These are phyloP conservation scores for Schizochytrium sp. DNA, from an alignment of 108 stramenopile genomes.

Conservation along the genomic window DNA sequence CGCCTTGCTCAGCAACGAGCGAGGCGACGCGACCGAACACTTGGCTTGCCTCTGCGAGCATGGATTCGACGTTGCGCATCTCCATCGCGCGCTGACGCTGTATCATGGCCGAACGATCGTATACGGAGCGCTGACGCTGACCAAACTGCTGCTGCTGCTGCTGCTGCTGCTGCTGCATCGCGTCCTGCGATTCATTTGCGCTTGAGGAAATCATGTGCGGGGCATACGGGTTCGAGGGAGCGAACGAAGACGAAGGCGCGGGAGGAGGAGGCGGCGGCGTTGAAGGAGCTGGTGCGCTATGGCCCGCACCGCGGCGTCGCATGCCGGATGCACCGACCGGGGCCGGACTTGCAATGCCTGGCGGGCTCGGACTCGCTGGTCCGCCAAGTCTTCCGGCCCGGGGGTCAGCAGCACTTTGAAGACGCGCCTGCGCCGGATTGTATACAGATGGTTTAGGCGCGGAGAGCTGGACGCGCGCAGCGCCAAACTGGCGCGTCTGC, in stretches of 20 bases:
- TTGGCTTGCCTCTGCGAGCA: not conserved
- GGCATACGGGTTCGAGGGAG: not conserved
- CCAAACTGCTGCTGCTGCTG: not conserved
- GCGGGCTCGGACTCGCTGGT: too few relatives aligned
- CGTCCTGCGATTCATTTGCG: not conserved
- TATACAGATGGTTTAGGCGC: not conserved
- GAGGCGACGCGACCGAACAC: not conserved
- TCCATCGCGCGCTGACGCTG: constrained; percentile 1
- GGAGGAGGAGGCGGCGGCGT: not conserved
- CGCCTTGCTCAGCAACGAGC: not conserved
- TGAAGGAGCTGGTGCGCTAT: not conserved
- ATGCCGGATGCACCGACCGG: not conserved
- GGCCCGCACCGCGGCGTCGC: not conserved
- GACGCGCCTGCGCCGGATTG: not conserved
- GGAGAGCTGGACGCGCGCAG: not conserved
- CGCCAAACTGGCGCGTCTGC: not conserved
- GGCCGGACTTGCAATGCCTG: too few relatives aligned
- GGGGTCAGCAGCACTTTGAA: not conserved
- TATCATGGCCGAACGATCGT: not conserved
- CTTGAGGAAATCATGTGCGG: not conserved
- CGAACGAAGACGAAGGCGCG: not conserved
- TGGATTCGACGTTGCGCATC: not conserved
- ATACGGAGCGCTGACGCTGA: not conserved
- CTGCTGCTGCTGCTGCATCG: not conserved
- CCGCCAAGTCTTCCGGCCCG: too few relatives aligned